Percentiles rank a stretch among this genome's conserved stretches.
Evolutionary conservation across 2,329 filamentous ascomycete genomes (phyloP).

Genomic region (Alternaria hordeiaustralica): DNA sequence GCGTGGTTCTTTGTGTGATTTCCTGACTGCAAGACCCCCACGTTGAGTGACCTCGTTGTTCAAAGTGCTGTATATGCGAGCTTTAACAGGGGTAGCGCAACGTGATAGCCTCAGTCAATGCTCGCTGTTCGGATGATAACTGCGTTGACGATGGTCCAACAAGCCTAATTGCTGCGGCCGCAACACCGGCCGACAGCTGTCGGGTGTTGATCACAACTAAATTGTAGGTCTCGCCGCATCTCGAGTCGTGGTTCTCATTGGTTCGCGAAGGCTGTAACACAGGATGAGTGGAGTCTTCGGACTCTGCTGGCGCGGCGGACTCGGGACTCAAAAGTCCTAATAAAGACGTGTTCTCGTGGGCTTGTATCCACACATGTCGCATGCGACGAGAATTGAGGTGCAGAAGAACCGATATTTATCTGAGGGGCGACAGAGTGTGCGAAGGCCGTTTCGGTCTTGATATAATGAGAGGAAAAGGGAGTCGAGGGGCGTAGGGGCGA

Average conservation of each 20-base stretch:
- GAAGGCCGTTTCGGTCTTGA: background rate
- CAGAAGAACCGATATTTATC: rapidly evolving
- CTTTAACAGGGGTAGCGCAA: background rate
- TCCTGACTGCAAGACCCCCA: background rate
- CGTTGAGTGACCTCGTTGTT: background rate
- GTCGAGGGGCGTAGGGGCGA: background rate
- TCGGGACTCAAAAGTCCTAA: background rate
- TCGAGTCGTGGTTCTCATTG: background rate
- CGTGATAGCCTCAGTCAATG: background rate
- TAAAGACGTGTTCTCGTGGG: background rate
- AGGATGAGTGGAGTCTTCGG: background rate
- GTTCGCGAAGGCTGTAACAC: rapidly evolving
- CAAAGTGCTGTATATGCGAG: background rate
- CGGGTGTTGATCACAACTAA: background rate
- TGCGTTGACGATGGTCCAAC: background rate
- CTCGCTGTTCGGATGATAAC: background rate
- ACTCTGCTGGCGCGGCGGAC: background rate
- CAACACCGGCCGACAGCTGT: background rate
- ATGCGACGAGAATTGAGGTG: background rate
- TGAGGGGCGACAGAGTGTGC: rapidly evolving
- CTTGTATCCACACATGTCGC: background rate
- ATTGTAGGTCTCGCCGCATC: background rate
- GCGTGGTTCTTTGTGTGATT: background rate
- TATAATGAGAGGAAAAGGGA: background rate
- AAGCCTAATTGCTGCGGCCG: background rate